Base-by-base conservation (phyloP, 2,329 filamentous ascomycete genomes). In the Coniochaeta pulveracea region DNA sequence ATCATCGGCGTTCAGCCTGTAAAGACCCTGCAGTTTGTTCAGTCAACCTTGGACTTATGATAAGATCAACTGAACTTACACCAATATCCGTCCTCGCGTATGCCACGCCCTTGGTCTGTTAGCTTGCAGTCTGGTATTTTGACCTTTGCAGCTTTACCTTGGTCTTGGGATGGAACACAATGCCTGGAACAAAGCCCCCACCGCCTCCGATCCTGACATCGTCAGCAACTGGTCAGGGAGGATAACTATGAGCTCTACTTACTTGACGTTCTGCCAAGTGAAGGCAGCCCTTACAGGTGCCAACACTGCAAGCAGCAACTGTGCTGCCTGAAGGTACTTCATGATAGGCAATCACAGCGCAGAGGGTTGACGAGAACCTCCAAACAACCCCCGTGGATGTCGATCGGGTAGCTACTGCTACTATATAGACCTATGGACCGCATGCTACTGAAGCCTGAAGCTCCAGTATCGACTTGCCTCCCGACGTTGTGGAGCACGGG, bases 51-150 rank as follows among this genome's bases (percentile, higher is more conserved):
- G 19, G 26, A 16, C 9, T 18, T 11, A n/a, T 6, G 14, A 16
- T 6, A n/a, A 32, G 29, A 16, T 10, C 12, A 19, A 19, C 28
- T 5, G 3, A n/a, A n/a, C 29, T 21, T 32, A 32, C 29, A 12
- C 70, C 69, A 39, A 74, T 73, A 38, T 75, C 69, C 3, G 70
- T 70, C 24, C 69, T 58, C 16, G 65, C 66, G 41, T 72, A 74
- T 3, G 66, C 67, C 6, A 73, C 49, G 5, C 67, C 68, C 40
- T 63, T 55, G 5, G 49, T 4, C 10, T 17, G 27, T 29, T 19
- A 29, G 16, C n/a, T n/a, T n/a, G n/a, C n/a, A 10, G 21, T n/a
- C 8, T 3, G 26, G 17, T 18, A 6, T 10, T 29, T 10, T 8
- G 7, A 19, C 7, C 14, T 19, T 16, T 7, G 4, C n/a, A 10